Base-by-base conservation (phyloP, 176 grass and related monocot species). In the Hordeum marinum region DNA sequence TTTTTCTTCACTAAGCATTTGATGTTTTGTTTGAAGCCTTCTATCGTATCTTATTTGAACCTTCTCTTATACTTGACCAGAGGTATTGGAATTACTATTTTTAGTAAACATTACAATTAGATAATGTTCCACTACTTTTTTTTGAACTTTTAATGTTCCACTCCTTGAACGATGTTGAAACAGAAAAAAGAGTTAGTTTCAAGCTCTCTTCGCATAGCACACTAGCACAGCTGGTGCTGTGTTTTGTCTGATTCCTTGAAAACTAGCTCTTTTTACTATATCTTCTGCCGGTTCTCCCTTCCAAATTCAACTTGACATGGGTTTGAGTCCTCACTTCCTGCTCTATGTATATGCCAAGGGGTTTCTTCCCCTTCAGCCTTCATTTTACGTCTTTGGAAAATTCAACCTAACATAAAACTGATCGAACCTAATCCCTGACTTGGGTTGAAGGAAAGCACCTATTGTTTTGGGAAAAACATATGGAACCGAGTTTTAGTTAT, bases 1-100 rank as follows among this genome's bases (percentile, higher is more conserved):
- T 27, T 71, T 21, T 72, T 37, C 59, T 25, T 82, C 9, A 59
- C 17, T 60, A 82, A 60, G 23, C 66, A 82, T 72, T 79, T 63
- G 20, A 3, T 58, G 52, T 17, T 82, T 5, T 57, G 4, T 71
- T 29, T 59, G 34, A 70, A 82, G 36, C 21, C n/a, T 57, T 55
- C 29, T n/a, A 68, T 54, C 21, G 2, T 79, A 78, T 35, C 60
- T 41, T 37, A 61, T 61, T 40, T 78, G 76, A 72, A 72, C 68
- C 10, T 72, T 42, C 37, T 72, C 26, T 46, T 40, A 13, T 68
- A 70, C 21, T 70, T 82, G 4, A 57, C 21, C 57, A 57, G 29
- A 55, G 79, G 65, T 57, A 37, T 8, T 36, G 63, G 31, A 37
- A 57, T 82, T 82, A 26, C 6, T 82, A 11, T 9, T 23, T 70